Evolutionary conservation across 2,329 filamentous ascomycete genomes (phyloP).

Genomic region (Ploettnerulaceae sp.): DNA sequence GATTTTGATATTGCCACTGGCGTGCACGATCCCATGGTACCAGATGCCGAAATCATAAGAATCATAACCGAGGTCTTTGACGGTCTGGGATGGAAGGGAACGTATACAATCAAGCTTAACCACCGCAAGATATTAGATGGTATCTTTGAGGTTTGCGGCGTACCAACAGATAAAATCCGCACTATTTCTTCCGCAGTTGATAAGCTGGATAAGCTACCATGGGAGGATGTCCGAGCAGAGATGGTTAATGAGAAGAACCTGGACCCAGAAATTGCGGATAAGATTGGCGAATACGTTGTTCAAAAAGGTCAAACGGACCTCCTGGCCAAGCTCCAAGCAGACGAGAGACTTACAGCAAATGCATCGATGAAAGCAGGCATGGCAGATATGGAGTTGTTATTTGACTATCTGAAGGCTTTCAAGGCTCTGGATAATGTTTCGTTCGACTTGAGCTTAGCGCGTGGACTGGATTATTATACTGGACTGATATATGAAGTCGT

Average conservation of each 20-base stretch:
- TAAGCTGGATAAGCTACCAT: slow-evolving; percentile 90
- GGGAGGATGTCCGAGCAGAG: slow-evolving; percentile 84
- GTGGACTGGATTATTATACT: slow-evolving; percentile 86
- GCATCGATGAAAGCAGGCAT: slow-evolving; percentile 73
- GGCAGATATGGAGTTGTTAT: slow-evolving; percentile 73
- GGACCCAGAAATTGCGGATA: slow-evolving; percentile 70
- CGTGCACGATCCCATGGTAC: slow-evolving; percentile 81
- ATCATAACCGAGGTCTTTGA: slow-evolving; percentile 85
- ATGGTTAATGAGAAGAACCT: slow-evolving; percentile 93
- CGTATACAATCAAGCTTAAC: slow-evolving; percentile 80
- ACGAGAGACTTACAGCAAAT: slow-evolving; percentile 66
- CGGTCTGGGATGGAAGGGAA: slow-evolving; percentile 64
- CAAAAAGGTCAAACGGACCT: slow-evolving; percentile 71
- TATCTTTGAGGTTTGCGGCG: slow-evolving; percentile 85
- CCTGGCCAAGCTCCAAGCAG: slow-evolving; percentile 61
- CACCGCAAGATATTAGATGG: slow-evolving; percentile 92
- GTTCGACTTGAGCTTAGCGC: slow-evolving; percentile 84
- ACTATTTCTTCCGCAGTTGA: slow-evolving; percentile 90
- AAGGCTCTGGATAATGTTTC: slow-evolving; percentile 68
- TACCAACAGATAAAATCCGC: slow-evolving; percentile 80
- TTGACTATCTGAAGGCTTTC: slow-evolving; percentile 77
- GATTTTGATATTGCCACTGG: slow-evolving; percentile 96
- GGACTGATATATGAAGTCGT: slow-evolving; percentile 73
- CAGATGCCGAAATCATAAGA: slow-evolving; percentile 82
- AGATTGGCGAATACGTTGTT: slow-evolving; percentile 80